Evolutionary conservation across 2,329 filamentous ascomycete genomes (phyloP).

Genomic region (Fusarium clavum): DNA sequence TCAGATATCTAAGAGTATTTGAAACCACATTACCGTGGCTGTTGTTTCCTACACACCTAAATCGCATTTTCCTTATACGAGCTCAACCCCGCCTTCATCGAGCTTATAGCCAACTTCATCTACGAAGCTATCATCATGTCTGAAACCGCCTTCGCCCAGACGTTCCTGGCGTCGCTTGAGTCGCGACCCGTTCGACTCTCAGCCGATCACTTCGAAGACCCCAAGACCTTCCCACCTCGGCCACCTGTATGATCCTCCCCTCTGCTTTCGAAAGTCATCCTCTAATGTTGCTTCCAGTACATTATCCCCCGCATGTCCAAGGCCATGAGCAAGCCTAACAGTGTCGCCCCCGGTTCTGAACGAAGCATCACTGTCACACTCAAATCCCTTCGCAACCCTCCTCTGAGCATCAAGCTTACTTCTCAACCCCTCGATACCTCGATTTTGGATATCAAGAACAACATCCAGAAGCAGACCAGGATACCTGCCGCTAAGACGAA

Average conservation of each 20-base stretch:
- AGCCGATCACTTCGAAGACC: conserved; percentile 91
- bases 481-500: conserved; percentile 84
- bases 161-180: conserved; percentile 84
- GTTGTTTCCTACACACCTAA: background rate
- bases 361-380: conserved; percentile 69
- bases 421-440: conserved; percentile 75
- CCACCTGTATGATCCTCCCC: conserved; percentile 69
- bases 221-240: conserved; percentile 79
- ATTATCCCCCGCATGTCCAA: conserved; percentile 76
- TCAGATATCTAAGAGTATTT: background rate
- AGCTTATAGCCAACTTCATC: conserved; percentile 12
- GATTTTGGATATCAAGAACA: conserved; percentile 80
- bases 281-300: conserved; percentile 61
- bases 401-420: conserved; percentile 73
- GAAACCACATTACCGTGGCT: no score
- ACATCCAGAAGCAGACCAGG: conserved; percentile 71
- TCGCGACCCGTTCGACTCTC: conserved; percentile 82
- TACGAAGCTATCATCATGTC: conserved; percentile 65
- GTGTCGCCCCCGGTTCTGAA: conserved; percentile 64
- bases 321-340: conserved; percentile 63
- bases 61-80: background rate
- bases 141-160: conserved; percentile 87
- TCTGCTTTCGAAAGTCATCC: background rate
- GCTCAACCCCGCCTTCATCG: conserved; percentile 41
- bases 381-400: conserved; percentile 82